Conservation (phyloP, 75 land plant genomes). For the Sequoia sempervirens region DNA sequence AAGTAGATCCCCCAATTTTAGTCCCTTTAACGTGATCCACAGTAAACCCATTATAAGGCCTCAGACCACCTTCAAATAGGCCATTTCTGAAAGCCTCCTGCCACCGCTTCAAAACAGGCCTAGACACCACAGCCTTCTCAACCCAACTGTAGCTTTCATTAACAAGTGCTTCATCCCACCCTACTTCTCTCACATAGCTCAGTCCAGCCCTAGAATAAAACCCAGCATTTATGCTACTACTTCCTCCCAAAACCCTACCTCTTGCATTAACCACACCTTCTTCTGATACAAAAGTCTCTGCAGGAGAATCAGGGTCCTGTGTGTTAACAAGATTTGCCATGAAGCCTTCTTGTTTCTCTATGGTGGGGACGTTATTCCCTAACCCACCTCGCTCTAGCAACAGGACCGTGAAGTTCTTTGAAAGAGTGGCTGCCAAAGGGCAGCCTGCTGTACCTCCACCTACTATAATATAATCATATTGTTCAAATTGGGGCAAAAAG, state of each 20-base stretch:
- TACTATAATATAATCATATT: conserved; percentile 69
- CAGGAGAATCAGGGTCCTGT: conserved; percentile 40
- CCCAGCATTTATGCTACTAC: conserved; percentile 79
- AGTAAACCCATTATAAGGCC: conserved; percentile 67
- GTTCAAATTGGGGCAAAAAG: conserved; percentile 19
- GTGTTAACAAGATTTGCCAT: conserved; percentile 23
- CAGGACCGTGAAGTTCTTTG: conserved; percentile 43
- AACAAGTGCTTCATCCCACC: conserved; percentile 63
- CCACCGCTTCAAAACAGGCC: conserved; percentile 51
- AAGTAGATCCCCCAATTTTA: conserved; percentile 82
- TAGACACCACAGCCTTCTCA: conserved; percentile 46
- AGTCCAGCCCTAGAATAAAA: conserved; percentile 71
- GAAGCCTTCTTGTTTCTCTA: conserved; percentile 58
- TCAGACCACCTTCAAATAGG: conserved; percentile 62
- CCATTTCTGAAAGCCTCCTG: conserved; percentile 62
- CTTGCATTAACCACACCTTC: conserved; percentile 80
- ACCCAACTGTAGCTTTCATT: conserved; percentile 83
- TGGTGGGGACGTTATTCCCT: conserved; percentile 28
- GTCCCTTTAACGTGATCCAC: conserved; percentile 72
- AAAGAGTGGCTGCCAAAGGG: conserved; percentile 75
- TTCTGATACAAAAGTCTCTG: conserved; percentile 67
- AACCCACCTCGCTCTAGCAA: conserved; percentile 73
- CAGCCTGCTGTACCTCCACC: conserved; percentile 88
- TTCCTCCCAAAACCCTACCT: conserved; percentile 86
- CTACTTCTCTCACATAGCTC: conserved; percentile 24